A percentile compares a stretch with the other conserved stretches of the same genome.
Evolutionary conservation across 2,329 filamentous ascomycete genomes (phyloP).

Genomic region (Ophiostoma sp.): DNA sequence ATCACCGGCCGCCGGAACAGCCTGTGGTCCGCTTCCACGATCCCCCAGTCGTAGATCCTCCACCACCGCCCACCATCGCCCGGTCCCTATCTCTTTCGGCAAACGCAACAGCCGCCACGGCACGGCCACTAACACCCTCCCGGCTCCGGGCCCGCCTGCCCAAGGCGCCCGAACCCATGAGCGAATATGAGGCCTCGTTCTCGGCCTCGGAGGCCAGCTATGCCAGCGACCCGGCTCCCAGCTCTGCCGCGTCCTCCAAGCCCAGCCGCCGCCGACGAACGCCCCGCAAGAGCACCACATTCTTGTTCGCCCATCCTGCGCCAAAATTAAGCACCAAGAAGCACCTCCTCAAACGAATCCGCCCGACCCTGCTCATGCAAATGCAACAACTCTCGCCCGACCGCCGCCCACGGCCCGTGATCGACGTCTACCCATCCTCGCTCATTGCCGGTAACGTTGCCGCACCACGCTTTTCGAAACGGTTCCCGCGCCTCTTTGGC

Average conservation of each 20-base stretch:
- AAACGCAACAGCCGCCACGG: neutral
- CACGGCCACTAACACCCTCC: conserved; percentile 18
- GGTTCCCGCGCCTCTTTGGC: conserved; percentile 64
- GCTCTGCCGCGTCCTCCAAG: conserved; percentile 41
- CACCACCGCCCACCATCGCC: conserved; percentile 14
- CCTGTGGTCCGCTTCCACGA: conserved; percentile 51
- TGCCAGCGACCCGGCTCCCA: conserved; percentile 39
- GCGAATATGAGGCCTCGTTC: conserved; percentile 52
- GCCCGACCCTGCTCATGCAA: conserved; percentile 69
- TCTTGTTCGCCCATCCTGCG: conserved; percentile 67
- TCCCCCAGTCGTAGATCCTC: conserved; percentile 35
- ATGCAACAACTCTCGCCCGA: conserved; percentile 65
- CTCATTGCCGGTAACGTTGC: conserved; percentile 57
- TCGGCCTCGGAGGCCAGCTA: conserved; percentile 52
- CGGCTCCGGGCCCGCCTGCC: conserved; percentile 21
- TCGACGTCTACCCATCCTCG: conserved; percentile 73
- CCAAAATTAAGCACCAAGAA: conserved; percentile 60
- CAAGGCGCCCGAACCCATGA: conserved; percentile 37
- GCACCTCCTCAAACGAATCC: conserved; percentile 64
- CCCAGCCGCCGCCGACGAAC: conserved; percentile 41
- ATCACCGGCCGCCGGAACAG: conserved; percentile 32
- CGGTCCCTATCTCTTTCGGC: neutral
- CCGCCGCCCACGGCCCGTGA: conserved; percentile 63
- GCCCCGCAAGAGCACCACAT: conserved; percentile 60
- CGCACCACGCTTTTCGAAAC: conserved; percentile 59